Conservation (phyloP, 208 protist genomes). For the Acanthamoeba culbertsoni region DNA sequence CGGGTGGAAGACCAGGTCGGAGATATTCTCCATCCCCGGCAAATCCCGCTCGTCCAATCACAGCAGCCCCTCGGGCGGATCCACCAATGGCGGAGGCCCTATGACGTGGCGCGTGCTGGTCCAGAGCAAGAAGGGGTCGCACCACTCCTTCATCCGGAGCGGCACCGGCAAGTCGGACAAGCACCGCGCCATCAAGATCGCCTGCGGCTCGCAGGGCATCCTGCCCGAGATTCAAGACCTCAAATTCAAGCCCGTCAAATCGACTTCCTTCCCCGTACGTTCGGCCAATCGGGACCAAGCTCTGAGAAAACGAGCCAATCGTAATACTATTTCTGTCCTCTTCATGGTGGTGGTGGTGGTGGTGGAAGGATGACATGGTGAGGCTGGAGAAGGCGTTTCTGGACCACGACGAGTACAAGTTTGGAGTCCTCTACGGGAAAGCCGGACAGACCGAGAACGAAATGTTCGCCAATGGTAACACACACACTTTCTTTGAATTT, state of each 20-base stretch:
- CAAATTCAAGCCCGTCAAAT: neutral
- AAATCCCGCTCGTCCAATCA: neutral
- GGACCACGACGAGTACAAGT: conserved; percentile 56
- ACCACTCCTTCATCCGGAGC: conserved; percentile 28
- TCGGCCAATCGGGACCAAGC: too few species aligned
- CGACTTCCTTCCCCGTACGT: neutral
- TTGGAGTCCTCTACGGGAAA: conserved; percentile 40
- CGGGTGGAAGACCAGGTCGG: neutral
- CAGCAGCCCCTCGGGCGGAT: too few species aligned
- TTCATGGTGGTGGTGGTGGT: neutral
- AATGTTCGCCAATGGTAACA: conserved; percentile 52
- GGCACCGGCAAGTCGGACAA: neutral
- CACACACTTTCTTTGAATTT: neutral
- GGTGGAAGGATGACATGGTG: neutral
- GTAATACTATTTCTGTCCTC: neutral
- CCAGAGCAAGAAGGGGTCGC: neutral
- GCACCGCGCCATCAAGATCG: neutral
- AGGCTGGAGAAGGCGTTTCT: conserved; percentile 6
- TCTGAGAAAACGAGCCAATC: neutral
- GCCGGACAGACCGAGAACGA: conserved; percentile 54
- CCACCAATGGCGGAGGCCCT: neutral
- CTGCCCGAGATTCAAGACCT: neutral
- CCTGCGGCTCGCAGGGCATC: neutral
- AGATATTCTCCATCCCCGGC: neutral
- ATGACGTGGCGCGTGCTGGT: neutral